Evolutionary conservation across 768 basidiomycete species (phyloP).

Genomic region (Dictyophora rubrovolvata): DNA sequence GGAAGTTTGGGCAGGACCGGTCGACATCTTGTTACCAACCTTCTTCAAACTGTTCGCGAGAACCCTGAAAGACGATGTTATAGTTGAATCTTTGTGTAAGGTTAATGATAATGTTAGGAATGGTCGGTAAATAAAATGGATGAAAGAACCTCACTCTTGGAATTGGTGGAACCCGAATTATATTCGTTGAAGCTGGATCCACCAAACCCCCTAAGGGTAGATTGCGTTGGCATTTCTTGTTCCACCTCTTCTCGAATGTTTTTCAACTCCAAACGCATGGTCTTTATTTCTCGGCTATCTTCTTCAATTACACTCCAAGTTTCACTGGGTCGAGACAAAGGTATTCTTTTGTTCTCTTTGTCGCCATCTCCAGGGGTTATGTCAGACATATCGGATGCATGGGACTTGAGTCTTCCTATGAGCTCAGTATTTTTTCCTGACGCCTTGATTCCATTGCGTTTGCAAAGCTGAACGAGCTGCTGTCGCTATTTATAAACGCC

Average conservation of each 20-base stretch:
- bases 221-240: constrained; percentile 1
- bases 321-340: constrained; percentile 54
- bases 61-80: constrained; percentile 64
- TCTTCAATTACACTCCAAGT: constrained; percentile 84
- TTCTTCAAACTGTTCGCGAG: constrained; percentile 70
- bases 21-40: constrained; percentile 25
- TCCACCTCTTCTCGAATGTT: constrained; percentile 57
- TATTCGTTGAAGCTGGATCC: constrained; percentile 24
- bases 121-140: not conserved
- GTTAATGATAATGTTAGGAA: constrained; percentile 4
- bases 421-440: constrained; percentile 71
- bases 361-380: constrained; percentile 17
- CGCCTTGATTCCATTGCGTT: constrained; percentile 70
- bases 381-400: constrained; percentile 34
- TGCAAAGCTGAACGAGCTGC: constrained; percentile 79
- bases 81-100: constrained; percentile 36
- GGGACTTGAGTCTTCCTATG: constrained; percentile 55
- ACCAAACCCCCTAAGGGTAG: not conserved
- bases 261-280: constrained; percentile 18
- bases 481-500: constrained; percentile 33
- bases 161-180: constrained; percentile 40
- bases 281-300: constrained; percentile 2
- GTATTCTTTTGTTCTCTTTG: constrained; percentile 15
- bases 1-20: not conserved
- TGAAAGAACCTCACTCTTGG: constrained; percentile 37